Evolutionary conservation across 176 grass and related monocot genomes (phyloP).

Genomic region (Carex littledalei): DNA sequence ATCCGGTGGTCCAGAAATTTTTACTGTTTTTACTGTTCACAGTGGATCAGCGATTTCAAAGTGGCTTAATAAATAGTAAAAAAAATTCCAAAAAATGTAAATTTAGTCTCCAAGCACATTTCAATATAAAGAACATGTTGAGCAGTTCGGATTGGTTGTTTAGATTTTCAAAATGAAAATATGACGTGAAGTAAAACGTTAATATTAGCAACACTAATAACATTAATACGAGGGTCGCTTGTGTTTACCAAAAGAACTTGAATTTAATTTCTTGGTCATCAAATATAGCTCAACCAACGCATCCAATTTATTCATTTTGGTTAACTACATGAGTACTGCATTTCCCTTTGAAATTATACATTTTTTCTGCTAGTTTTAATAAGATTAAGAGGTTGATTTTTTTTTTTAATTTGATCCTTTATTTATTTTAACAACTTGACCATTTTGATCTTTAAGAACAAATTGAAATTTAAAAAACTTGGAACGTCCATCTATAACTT

Average conservation of each 20-base stretch:
- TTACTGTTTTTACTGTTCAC: no score
- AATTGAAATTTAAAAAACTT: neutral
- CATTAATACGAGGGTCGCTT: neutral
- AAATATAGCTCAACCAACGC: neutral
- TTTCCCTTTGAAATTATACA: neutral
- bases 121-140: no score
- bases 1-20: no score
- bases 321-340: neutral
- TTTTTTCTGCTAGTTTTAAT: neutral
- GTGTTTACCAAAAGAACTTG: neutral
- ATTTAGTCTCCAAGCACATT: no score
- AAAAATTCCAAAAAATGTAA: no score
- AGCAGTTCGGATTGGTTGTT: no score
- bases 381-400: neutral
- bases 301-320: neutral
- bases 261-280: neutral
- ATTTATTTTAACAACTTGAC: neutral
- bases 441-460: neutral
- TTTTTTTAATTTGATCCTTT: neutral
- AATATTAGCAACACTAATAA: neutral
- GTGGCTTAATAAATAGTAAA: no score
- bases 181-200: no score
- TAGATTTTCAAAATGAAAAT: no score
- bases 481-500: neutral
- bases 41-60: no score